Evolutionary conservation across 352 stramenopile genomes (phyloP), one percentile per base, ranked within the genome.

Genomic region (Blastocystis sp.): DNA sequence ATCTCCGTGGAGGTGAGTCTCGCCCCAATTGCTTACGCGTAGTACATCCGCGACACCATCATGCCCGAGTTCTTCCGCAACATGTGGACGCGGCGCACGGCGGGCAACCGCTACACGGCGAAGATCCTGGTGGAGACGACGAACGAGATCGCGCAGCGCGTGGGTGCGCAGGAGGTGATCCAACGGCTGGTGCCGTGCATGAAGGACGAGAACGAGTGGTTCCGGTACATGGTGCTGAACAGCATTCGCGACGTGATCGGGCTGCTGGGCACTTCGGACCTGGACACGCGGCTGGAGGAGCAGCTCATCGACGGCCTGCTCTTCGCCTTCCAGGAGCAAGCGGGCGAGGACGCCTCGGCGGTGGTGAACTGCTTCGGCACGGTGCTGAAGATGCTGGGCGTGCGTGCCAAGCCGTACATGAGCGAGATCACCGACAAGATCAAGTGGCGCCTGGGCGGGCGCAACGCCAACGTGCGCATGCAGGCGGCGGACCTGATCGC

Each of bases 371-470:
- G 96, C 17, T 99, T 99, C 90, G 96, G 96, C 21, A 98, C 95
- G 74, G 95, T 99, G 21, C 95, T 99, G 42, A 98, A 98, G 89
- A 95, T 97, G 43, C 90, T 99, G 6, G 97, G 97, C 3, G 93
- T 97, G 71, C 93, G 97, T 34, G 95, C 95, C 65, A 98, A 98
- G 92, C 96, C 97, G 80, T 99, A 99, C 89, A 89, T 99, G 57
- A 96, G 96, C 42, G 95, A 99, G 91, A 98, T 99, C 90, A 98
- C 94, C 78, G 96, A 95, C 77, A 98, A 95, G 0, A 98, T 99
- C 91, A 99, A 99, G 92, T 99, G 96, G 95, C 94, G 97, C 3
- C 89, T 99, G 28, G 98, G 99, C 91, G 99, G 98, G 92, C 99
- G 98, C 89, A 94, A 95, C 64, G 95, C 97, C 0, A 98, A 97